Percentiles rank a stretch among this genome's conserved stretches.
phyloP scores from a whole-genome alignment of 805 yeast species.

The Jamesozyma rosinii region DNA sequence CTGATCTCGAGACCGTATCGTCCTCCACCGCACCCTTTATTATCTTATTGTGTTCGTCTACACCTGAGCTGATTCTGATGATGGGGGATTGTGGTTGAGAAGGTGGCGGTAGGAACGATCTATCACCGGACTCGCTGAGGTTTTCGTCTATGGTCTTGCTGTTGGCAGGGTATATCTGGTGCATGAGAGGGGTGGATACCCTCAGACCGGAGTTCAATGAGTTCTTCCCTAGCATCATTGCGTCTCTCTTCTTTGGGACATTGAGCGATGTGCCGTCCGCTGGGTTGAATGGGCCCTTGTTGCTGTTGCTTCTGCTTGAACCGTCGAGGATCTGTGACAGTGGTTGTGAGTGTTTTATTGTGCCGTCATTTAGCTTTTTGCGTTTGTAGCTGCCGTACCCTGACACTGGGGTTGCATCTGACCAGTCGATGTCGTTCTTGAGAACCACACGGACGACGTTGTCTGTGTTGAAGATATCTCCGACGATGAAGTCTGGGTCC shows the following conservation, averaged over 20 bases:
- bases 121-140: constrained; percentile 18
- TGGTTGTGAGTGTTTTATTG: constrained; percentile 4
- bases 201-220: constrained; percentile 11
- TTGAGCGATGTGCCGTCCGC: constrained; percentile 3
- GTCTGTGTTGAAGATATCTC: constrained; percentile 49
- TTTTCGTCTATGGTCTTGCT: constrained; percentile 9
- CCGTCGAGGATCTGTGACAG: constrained; percentile 1
- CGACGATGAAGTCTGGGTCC: constrained; percentile 63
- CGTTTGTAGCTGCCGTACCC: constrained; percentile 14
- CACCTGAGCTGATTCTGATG: constrained; percentile 26
- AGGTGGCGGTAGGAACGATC: constrained; percentile 28
- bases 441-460: constrained; percentile 39
- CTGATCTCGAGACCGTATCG: constrained; percentile 30
- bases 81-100: constrained; percentile 28
- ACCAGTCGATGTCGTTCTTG: constrained; percentile 31
- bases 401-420: constrained; percentile 15
- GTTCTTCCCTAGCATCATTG: constrained; percentile 3
- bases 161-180: constrained; percentile 27
- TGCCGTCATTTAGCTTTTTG: constrained; percentile 13
- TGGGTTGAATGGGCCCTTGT: neutral
- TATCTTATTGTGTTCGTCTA: constrained; percentile 21
- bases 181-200: constrained; percentile 31
- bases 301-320: neutral
- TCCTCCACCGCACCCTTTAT: constrained; percentile 20
- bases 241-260: constrained; percentile 10